Evolutionary conservation across 805 yeast genomes (phyloP).

Genomic region (Hanseniaspora taiwanica): DNA sequence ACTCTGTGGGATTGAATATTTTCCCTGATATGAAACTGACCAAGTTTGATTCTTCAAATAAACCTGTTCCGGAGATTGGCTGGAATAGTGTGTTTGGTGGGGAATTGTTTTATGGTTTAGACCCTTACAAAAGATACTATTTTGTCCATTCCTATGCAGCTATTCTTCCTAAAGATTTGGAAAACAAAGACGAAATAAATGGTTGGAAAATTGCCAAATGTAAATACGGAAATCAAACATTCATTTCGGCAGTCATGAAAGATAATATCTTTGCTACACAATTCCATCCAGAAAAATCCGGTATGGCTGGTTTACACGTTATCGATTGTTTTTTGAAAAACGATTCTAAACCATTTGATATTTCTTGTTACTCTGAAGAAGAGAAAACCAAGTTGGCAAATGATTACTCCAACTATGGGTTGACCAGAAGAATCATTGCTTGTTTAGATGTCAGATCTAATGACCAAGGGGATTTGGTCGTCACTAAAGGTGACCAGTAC

Average conservation of each 20-base stretch:
- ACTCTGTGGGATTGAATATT: conserved; percentile 45
- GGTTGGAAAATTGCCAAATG: conserved; percentile 70
- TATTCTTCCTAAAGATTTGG: conserved; percentile 31
- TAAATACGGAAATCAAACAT: conserved; percentile 63
- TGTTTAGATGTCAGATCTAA: conserved; percentile 95
- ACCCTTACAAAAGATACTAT: conserved; percentile 62
- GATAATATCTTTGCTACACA: conserved; percentile 88
- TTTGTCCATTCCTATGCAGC: conserved; percentile 94
- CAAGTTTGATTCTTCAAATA: conserved; percentile 47
- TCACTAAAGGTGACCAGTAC: conserved; percentile 97
- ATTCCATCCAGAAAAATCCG: conserved; percentile 98
- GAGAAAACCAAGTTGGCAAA: conserved; percentile 16
- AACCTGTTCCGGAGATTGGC: conserved; percentile 93
- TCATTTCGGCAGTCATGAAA: conserved; percentile 68
- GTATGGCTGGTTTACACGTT: conserved; percentile 72
- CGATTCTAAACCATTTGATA: conserved; percentile 15
- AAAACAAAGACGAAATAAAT: conserved; percentile 19
- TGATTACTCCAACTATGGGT: conserved; percentile 40
- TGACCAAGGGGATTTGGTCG: conserved; percentile 90
- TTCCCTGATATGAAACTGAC: conserved; percentile 37
- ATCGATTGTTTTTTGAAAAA: conserved; percentile 52
- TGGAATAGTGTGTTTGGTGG: conserved; percentile 52
- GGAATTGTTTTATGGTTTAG: conserved; percentile 43
- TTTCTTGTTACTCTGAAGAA: conserved; percentile 15
- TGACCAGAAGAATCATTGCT: conserved; percentile 86